phyloP scores from a whole-genome alignment of 768 basidiomycete species.

The Trametes gibbosa region DNA sequence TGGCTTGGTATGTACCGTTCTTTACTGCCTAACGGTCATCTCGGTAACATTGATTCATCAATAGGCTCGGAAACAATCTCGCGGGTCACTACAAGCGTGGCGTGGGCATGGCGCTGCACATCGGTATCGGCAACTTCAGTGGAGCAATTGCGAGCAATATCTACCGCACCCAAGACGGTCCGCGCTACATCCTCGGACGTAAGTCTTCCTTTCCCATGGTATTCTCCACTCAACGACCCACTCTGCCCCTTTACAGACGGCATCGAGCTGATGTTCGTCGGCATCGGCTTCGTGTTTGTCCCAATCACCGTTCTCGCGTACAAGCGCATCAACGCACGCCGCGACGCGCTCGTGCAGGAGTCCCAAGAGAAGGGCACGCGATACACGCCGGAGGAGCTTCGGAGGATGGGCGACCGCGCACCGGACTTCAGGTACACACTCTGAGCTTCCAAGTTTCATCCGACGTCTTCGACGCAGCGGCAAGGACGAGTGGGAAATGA shows the following conservation, averaged over 20 bases:
- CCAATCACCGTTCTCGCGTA: slow-evolving; percentile 51
- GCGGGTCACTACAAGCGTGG: slow-evolving; percentile 70
- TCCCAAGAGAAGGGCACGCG: slow-evolving; percentile 15
- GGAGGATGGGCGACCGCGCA: slow-evolving; percentile 55
- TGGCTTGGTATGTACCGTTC: slow-evolving; percentile 47
- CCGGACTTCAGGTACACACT: slow-evolving; percentile 48
- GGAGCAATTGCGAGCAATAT: slow-evolving; percentile 66
- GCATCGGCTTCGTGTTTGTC: slow-evolving; percentile 55
- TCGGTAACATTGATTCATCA: no score
- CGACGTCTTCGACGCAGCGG: no score
- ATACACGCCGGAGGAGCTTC: slow-evolving; percentile 27
- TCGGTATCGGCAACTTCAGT: slow-evolving; percentile 63
- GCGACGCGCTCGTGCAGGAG: slow-evolving; percentile 45
- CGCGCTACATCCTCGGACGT: slow-evolving; percentile 65
- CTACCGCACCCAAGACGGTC: slow-evolving; percentile 56
- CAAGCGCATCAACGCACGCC: slow-evolving; percentile 50
- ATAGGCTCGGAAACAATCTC: slow-evolving; percentile 55
- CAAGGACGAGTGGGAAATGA: no score
- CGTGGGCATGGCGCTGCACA: slow-evolving; percentile 65
- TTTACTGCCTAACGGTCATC: no score
- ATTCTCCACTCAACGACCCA: not conserved
- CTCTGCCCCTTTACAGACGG: slow-evolving; percentile 40
- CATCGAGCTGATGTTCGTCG: slow-evolving; percentile 65
- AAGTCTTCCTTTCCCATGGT: slow-evolving; percentile 25
- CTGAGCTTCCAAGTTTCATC: not conserved